Conservation (phyloP, 148 eudicot species). For the Chenopodium suecicum region DNA sequence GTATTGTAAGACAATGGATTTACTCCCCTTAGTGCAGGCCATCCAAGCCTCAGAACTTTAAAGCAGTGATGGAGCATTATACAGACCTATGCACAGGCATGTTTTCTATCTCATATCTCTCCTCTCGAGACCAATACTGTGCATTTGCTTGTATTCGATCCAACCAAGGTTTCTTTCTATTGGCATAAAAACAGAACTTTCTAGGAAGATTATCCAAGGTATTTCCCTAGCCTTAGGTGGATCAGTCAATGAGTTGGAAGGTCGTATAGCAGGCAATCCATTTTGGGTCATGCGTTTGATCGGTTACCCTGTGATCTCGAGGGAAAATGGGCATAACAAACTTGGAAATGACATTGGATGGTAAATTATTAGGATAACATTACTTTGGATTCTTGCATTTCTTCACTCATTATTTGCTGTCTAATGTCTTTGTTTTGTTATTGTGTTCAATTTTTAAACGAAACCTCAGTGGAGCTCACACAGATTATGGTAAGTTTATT, state of each 20-base stretch:
- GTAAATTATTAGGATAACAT: slow-evolving; percentile 31
- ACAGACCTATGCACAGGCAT: slow-evolving; percentile 70
- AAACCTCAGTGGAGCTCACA: slow-evolving; percentile 83
- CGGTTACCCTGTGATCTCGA: slow-evolving; percentile 67
- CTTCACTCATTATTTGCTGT: not conserved
- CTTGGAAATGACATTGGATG: slow-evolving; percentile 71
- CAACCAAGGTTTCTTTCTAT: not conserved
- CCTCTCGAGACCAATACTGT: slow-evolving; percentile 7
- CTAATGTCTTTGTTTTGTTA: slow-evolving; percentile 16
- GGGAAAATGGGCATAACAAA: slow-evolving; percentile 38
- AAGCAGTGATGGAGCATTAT: slow-evolving; percentile 75
- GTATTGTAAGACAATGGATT: not conserved
- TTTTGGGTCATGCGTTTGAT: slow-evolving; percentile 95
- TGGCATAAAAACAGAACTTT: slow-evolving; percentile 53
- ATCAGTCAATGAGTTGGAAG: slow-evolving; percentile 65
- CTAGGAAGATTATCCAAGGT: slow-evolving; percentile 82
- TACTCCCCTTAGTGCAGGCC: slow-evolving; percentile 61
- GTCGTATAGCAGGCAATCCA: slow-evolving; percentile 76
- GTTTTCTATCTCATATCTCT: slow-evolving; percentile 1
- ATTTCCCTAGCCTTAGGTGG: slow-evolving; percentile 86
- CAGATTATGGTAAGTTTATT: slow-evolving; percentile 73
- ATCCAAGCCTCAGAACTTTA: slow-evolving; percentile 55
- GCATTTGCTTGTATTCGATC: not conserved
- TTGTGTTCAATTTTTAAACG: slow-evolving; percentile 21
- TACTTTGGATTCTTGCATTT: not conserved